These are phyloP conservation scores for Abeoforma whisleri DNA, from an alignment of 78 protist genomes.

Conservation along the genomic window DNA sequence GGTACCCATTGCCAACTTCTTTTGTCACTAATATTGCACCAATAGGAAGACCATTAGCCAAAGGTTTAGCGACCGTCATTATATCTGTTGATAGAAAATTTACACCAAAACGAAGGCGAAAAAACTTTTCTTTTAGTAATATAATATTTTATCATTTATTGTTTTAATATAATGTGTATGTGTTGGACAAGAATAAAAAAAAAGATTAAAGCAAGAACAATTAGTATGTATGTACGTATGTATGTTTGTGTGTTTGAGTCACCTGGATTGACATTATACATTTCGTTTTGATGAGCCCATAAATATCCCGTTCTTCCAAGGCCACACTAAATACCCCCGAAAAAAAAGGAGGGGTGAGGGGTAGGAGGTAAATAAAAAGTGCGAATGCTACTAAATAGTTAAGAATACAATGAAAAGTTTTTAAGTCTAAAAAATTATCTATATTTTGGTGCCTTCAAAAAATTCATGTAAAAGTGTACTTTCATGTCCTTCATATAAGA, in stretches of 20 bases:
- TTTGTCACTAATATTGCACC: constrained; percentile 67
- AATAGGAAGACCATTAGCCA: constrained; percentile 75
- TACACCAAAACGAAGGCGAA: not conserved
- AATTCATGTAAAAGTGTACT: too few species aligned
- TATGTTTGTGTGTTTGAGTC: not conserved
- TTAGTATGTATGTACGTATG: not conserved
- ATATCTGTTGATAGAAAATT: constrained; percentile 51
- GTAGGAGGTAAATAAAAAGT: too few species aligned
- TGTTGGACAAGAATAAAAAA: not conserved
- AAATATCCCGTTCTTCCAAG: constrained; percentile 70
- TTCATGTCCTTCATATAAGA: too few species aligned
- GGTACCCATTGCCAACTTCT: not conserved
- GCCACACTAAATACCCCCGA: constrained; percentile 69
- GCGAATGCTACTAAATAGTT: too few species aligned
- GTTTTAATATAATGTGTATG: not conserved
- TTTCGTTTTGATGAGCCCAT: constrained; percentile 59
- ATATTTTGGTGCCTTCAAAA: too few species aligned
- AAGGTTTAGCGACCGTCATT: constrained; percentile 68
- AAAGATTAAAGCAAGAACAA: not conserved
- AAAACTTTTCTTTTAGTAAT: not conserved
- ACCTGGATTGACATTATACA: constrained; percentile 20
- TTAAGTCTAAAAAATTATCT: not conserved
- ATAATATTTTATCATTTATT: not conserved
- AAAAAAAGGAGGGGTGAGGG: constrained; percentile 20
- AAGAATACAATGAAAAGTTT: too few species aligned